Conservation (phyloP, 371 early-diverging fungal species). For the Rhizopus stolonifer region DNA sequence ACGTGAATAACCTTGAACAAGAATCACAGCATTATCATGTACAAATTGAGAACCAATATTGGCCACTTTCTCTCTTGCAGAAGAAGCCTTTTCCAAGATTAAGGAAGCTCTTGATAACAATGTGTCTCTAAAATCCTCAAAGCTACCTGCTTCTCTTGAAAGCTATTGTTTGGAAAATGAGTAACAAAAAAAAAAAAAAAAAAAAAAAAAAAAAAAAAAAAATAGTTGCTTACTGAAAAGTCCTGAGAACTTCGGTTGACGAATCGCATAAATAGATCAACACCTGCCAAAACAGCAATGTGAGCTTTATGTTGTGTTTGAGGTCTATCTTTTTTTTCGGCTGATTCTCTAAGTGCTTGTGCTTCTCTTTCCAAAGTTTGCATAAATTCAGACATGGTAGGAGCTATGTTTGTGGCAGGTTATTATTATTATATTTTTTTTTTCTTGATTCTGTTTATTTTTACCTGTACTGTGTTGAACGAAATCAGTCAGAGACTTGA, state of each 20-base stretch:
- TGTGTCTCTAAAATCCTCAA: slow-evolving; percentile 78
- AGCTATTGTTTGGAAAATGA: too few species aligned
- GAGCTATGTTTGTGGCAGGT: slow-evolving; percentile 45
- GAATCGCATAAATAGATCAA: slow-evolving; percentile 85
- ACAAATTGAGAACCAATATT: slow-evolving; percentile 85
- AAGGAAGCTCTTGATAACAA: slow-evolving; percentile 72
- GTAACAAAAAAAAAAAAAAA: too few species aligned
- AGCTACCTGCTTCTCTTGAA: slow-evolving; percentile 39
- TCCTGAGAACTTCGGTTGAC: slow-evolving; percentile 71
- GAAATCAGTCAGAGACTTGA: slow-evolving; percentile 77
- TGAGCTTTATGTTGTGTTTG: slow-evolving; percentile 49
- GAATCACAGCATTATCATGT: slow-evolving; percentile 82
- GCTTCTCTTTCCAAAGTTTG: slow-evolving; percentile 72
- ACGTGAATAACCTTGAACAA: slow-evolving; percentile 95
- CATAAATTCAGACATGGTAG: slow-evolving; percentile 88
- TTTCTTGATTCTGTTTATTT: background rate
- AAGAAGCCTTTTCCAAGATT: slow-evolving; percentile 73
- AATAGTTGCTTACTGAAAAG: slow-evolving; percentile 53
- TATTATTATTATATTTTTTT: background rate
- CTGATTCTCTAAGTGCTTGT: slow-evolving; percentile 53
- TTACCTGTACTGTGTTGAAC: slow-evolving; percentile 69
- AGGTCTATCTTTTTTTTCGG: slow-evolving; percentile 25
- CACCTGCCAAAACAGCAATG: slow-evolving; percentile 73
- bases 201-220: too few species aligned
- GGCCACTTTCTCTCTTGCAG: slow-evolving; percentile 76